Conservation (phyloP, 192 early-diverging fungal species). For the Powellomyces hirtus region DNA sequence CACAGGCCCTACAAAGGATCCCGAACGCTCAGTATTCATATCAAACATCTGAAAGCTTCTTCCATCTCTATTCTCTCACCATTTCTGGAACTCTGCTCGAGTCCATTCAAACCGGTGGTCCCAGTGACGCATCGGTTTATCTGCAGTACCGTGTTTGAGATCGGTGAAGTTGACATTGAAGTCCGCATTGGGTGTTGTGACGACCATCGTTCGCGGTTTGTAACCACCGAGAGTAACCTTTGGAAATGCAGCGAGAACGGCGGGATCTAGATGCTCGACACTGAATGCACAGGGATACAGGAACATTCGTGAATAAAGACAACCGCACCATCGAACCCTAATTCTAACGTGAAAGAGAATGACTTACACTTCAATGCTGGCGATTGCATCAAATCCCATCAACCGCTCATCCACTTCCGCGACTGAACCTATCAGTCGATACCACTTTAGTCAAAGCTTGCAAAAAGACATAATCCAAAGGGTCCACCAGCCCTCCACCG, state of each 20-base stretch:
- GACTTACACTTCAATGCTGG: conserved; percentile 72
- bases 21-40: neutral
- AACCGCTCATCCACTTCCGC: conserved; percentile 50
- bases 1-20: neutral
- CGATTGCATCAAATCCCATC: conserved; percentile 65
- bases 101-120: conserved; percentile 99
- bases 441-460: no score
- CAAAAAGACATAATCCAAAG: no score
- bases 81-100: conserved; percentile 73
- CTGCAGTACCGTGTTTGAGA: conserved; percentile 68
- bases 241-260: conserved; percentile 58
- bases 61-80: no score
- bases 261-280: conserved; percentile 75
- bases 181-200: conserved; percentile 74
- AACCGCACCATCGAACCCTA: no score
- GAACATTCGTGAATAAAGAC: no score
- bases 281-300: conserved; percentile 31
- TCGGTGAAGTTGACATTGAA: conserved; percentile 85
- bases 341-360: no score
- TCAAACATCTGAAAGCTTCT: neutral
- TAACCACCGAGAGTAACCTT: conserved; percentile 62
- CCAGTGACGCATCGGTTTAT: conserved; percentile 65
- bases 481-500: neutral
- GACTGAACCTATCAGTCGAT: conserved; percentile 21
- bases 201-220: conserved; percentile 52